Evolutionary conservation across 257 asterid genomes (phyloP), one percentile per base, ranked within the genome.

Genomic region (Schizonepeta tenuifolia): DNA sequence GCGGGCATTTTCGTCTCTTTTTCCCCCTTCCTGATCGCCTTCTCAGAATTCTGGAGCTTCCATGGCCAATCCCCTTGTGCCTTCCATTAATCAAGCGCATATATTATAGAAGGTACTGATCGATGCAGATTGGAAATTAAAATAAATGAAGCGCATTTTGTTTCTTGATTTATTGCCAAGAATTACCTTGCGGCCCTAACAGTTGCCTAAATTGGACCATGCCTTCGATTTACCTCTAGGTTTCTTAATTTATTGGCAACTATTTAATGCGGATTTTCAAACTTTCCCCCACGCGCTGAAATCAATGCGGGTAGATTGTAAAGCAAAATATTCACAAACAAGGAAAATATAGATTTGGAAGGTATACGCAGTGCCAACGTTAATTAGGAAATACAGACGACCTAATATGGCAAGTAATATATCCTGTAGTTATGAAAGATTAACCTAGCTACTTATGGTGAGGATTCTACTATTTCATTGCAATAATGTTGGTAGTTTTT

Each of bases 1-100:
- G 94, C 88, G 1, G 98, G 96, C 98, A 91, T 89, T 62, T 72
- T 83, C 24, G 5, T 15, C 17, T 20, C n/a, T 14, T 17, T n/a
- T 8, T 28, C 7, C n/a, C n/a, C n/a, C n/a, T 21, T 26, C 20
- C 20, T 31, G 28, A 33, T 49, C 38, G 43, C 44, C 14, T 13
- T 9, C 18, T 63, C 64, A 74, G 38, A 55, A 50, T 14, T 38
- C 49, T 43, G 4, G 58, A 33, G 7, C 14, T 47, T 41, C 71
- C 72, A 49, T 62, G 7, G 17, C 54, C 72, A 49, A 59, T 21
- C 41, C 31, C 33, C 9, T 46, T 12, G 12, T 8, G 18, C 58
- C 9, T 38, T 22, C 11, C 47, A 53, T 70, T 7, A 53, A 36
- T 17, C 49, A 20, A 8, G 50, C 28, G 46, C 66, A 10, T 18